Evolutionary conservation across 495 filamentous ascomycete genomes (phyloP), one percentile per base, ranked within the genome.

Genomic region (Penicillium flavigenum): DNA sequence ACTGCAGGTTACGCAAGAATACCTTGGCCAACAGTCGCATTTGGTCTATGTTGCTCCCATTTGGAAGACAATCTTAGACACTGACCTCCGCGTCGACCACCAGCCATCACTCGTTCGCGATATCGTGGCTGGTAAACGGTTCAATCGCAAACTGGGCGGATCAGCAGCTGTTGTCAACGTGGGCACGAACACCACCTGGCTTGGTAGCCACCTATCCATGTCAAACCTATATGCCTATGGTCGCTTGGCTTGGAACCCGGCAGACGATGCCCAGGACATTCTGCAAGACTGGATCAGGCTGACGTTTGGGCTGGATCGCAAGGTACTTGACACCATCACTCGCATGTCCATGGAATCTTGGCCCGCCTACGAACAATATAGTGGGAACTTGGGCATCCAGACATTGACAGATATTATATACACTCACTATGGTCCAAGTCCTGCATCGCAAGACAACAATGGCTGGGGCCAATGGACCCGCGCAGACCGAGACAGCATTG

Each of bases 381-480:
- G 73, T 1, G 87, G 86, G 17, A 90, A 90, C 59, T 74, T 90
- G 0, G 87, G 87, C 16, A 81, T 86, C 19, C 86, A 89, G 60
- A 89, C 87, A 0, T 72, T 90, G 16, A 84, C 82, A 3, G 85
- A 90, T 63, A 88, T 89, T 54, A 69, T 85, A 3, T 81, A 79
- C 59, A 82, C 77, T 5, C 86, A 89, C 63, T 89, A 80, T 67
- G 86, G 87, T 0, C 84, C 87, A 0, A 87, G 83, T 58, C 86
- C 87, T 20, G 80, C 75, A 5, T 83, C 82, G 0, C 82, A 86
- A 65, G 87, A 90, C 63, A 74, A 76, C 58, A 90, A 89, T 65
- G 78, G 81, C 11, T 89, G 83, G 81, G 86, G 86, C 10, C 86
- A 88, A 60, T 90, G 87, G 87, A 89, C 86, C 2, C 82, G 86